phyloP scores from a whole-genome alignment of 1,139 yeast species.

The Lodderomyces margitis region DNA sequence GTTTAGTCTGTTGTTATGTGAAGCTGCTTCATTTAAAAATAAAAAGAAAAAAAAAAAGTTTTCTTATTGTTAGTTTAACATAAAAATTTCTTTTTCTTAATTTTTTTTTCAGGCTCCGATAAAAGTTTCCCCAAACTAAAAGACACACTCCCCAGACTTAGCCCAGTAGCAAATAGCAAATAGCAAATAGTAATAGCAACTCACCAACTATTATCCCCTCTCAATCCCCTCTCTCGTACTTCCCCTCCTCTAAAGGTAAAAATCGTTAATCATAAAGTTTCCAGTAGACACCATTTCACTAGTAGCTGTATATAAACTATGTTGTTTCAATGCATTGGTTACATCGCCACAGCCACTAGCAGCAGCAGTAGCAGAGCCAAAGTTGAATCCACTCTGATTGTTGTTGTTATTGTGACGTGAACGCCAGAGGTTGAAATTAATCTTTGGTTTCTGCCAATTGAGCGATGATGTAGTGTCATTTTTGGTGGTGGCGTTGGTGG shows the following conservation, averaged over 20 bases:
- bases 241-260: slow-evolving; percentile 30
- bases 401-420: background rate
- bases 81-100: too few species aligned
- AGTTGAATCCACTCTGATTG: background rate
- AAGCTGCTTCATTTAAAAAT: too few species aligned
- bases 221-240: background rate
- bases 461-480: slow-evolving; percentile 25
- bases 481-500: slow-evolving; percentile 8
- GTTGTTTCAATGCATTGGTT: slow-evolving; percentile 39
- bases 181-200: background rate
- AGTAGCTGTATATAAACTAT: slow-evolving; percentile 50
- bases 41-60: too few species aligned
- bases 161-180: too few species aligned
- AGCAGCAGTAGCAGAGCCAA: background rate
- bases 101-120: too few species aligned
- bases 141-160: too few species aligned
- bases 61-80: too few species aligned
- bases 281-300: slow-evolving; percentile 57
- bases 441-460: slow-evolving; percentile 5
- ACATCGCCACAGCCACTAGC: background rate
- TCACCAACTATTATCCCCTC: background rate
- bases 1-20: too few species aligned
- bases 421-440: background rate
- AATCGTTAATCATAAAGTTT: slow-evolving; percentile 47
- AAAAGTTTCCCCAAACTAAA: too few species aligned